Conservation (phyloP, 1,284 basidiomycete genomes). For the Blastosporella zonata region DNA sequence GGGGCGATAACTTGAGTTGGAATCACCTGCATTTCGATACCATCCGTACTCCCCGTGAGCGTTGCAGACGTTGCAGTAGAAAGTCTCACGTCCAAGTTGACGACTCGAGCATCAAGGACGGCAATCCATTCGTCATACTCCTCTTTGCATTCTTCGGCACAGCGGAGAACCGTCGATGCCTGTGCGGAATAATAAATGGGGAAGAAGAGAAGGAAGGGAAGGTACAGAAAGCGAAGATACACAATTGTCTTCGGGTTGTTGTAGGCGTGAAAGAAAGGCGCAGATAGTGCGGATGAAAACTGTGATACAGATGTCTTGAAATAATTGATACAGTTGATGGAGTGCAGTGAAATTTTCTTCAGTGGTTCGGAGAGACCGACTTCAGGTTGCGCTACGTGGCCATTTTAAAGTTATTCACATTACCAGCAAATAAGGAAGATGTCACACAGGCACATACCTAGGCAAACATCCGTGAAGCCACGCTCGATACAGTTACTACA, state of each 20-base stretch:
- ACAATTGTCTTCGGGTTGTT: slow-evolving; percentile 2
- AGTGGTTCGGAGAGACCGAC: neutral
- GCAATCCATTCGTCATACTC: slow-evolving; percentile 17
- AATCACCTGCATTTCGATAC: slow-evolving; percentile 7
- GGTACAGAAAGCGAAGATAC: slow-evolving; percentile 5
- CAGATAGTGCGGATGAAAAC: neutral
- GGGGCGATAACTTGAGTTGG: neutral
- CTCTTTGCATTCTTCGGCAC: slow-evolving; percentile 12
- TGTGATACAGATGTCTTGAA: neutral
- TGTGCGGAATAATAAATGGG: slow-evolving; percentile 12
- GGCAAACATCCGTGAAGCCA: slow-evolving; percentile 6
- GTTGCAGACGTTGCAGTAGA: neutral
- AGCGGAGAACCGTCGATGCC: slow-evolving; percentile 5
- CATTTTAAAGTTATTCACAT: neutral
- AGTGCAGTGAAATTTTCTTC: neutral
- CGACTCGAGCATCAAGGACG: slow-evolving; percentile 2
- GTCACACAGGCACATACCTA: slow-evolving; percentile 1
- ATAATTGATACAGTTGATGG: neutral
- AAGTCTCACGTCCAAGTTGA: slow-evolving; percentile 5
- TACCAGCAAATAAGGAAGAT: neutral
- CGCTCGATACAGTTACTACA: slow-evolving; percentile 15
- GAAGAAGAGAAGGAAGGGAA: slow-evolving; percentile 11
- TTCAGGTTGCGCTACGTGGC: neutral
- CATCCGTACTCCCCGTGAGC: neutral
- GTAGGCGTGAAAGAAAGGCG: neutral